Percentiles rank a stretch among this genome's conserved stretches.
Evolutionary conservation across 2,329 filamentous ascomycete species (phyloP).

Genomic region (Hypoxylon sp.): DNA sequence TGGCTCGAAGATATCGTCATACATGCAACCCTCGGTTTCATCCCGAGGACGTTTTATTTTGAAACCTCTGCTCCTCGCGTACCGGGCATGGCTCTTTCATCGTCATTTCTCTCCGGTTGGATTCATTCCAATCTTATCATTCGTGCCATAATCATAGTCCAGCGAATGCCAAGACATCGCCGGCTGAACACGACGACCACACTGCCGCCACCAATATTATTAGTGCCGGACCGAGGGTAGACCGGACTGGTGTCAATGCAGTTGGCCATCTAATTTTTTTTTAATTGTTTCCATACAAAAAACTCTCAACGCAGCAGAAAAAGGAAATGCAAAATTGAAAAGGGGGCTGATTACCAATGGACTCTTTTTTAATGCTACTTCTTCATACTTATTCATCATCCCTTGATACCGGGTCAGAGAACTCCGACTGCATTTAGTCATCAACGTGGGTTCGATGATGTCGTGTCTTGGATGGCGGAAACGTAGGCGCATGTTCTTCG

Average conservation of each 20-base stretch:
- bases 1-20: slow-evolving; percentile 42
- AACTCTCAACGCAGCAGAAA: too few species aligned
- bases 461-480: slow-evolving; percentile 31
- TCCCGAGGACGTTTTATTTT: slow-evolving; percentile 36
- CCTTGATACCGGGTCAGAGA: slow-evolving; percentile 37
- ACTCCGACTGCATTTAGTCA: slow-evolving; percentile 31
- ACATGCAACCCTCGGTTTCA: slow-evolving; percentile 41
- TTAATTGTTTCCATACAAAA: neutral
- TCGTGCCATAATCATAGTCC: slow-evolving; percentile 26
- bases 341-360: slow-evolving; percentile 2
- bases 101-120: slow-evolving; percentile 29
- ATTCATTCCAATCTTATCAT: slow-evolving; percentile 27
- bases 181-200: slow-evolving; percentile 33
- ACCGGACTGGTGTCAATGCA: slow-evolving; percentile 1
- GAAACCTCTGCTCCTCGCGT: slow-evolving; percentile 25
- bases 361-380: slow-evolving; percentile 5
- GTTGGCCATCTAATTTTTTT: slow-evolving; percentile 17
- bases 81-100: slow-evolving; percentile 26
- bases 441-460: slow-evolving; percentile 32
- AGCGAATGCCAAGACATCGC: slow-evolving; percentile 30
- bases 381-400: slow-evolving; percentile 33
- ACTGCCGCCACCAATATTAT: slow-evolving; percentile 28
- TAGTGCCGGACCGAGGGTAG: slow-evolving; percentile 30
- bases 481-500: slow-evolving; percentile 20
- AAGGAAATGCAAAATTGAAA: slow-evolving; percentile 5